A percentile compares a stretch with the other conserved stretches of the same genome.
Evolutionary conservation across 441 rosid genomes (phyloP).

Genomic region (Gossypium trilobum): DNA sequence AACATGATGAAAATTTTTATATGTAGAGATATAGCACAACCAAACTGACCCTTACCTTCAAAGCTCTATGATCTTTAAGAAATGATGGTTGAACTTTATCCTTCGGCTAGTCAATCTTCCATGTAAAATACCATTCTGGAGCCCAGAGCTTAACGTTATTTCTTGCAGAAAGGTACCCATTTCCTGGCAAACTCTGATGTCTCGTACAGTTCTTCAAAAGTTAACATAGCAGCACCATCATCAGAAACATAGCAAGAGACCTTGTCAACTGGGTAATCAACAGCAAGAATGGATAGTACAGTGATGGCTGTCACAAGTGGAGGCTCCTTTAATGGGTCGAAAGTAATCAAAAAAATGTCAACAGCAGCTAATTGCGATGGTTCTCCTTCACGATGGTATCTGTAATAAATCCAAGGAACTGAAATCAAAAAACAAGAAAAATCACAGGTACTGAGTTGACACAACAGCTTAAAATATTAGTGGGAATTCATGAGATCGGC

Average conservation of each 20-base stretch:
- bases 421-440: slow-evolving; percentile 9
- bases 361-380: slow-evolving; percentile 90
- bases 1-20: slow-evolving; percentile 1
- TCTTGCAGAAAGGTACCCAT: slow-evolving; percentile 92
- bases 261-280: slow-evolving; percentile 94
- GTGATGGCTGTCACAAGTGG: slow-evolving; percentile 96
- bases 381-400: slow-evolving; percentile 91
- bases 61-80: slow-evolving; percentile 95
- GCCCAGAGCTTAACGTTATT: slow-evolving; percentile 81
- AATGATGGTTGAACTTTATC: slow-evolving; percentile 91
- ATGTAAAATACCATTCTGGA: slow-evolving; percentile 87
- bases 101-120: slow-evolving; percentile 82
- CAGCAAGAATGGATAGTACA: slow-evolving; percentile 83
- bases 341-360: slow-evolving; percentile 94
- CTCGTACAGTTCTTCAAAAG: slow-evolving; percentile 81
- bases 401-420: slow-evolving; percentile 24
- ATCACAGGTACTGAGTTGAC: not conserved
- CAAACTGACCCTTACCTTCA: slow-evolving; percentile 49
- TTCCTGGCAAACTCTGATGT: slow-evolving; percentile 90
- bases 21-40: slow-evolving; percentile 3
- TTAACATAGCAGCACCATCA: slow-evolving; percentile 95
- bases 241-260: slow-evolving; percentile 94
- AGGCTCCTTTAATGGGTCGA: slow-evolving; percentile 91
- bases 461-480: slow-evolving; percentile 4
- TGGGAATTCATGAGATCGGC: slow-evolving; percentile 8